phyloP scores from a whole-genome alignment of 441 rosid species.

The Sinapis alba region DNA sequence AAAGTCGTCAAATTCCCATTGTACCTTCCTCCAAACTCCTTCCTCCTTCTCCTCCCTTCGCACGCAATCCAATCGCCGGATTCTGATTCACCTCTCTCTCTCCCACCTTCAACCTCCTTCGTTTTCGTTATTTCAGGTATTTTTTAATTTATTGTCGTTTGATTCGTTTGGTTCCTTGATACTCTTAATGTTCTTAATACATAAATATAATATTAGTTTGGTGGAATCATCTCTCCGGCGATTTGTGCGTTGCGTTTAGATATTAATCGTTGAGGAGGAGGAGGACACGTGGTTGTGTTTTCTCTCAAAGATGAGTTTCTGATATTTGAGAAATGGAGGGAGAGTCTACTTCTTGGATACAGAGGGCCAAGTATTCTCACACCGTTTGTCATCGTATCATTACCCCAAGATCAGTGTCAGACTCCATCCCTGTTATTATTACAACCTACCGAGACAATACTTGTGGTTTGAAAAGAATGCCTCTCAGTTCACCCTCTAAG shows the following conservation, averaged over 20 bases:
- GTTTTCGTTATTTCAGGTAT: slow-evolving; percentile 24
- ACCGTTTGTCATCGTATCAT: slow-evolving; percentile 76
- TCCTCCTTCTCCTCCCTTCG: neutral
- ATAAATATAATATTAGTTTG: no score
- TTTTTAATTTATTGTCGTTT: neutral
- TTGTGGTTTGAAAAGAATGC: slow-evolving; percentile 52
- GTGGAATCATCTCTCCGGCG: no score
- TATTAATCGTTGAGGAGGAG: neutral
- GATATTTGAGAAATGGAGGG: slow-evolving; percentile 57
- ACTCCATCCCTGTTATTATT: slow-evolving; percentile 46
- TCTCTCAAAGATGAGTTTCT: slow-evolving; percentile 41
- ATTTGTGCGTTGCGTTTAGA: no score
- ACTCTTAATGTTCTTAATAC: no score
- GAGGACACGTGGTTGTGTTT: slow-evolving; percentile 25
- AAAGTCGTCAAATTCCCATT: no score
- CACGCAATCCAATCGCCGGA: slow-evolving; percentile 7
- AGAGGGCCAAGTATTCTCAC: slow-evolving; percentile 83
- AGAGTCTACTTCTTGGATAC: slow-evolving; percentile 76
- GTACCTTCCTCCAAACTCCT: no score
- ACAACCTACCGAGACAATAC: slow-evolving; percentile 37
- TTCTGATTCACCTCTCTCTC: neutral
- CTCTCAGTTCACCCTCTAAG: slow-evolving; percentile 36
- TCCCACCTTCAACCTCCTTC: neutral
- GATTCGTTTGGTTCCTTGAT: neutral
- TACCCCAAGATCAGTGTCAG: slow-evolving; percentile 54